Evolutionary conservation across 805 yeast species (phyloP).

Genomic region (Schwanniomyces polymorphus): DNA sequence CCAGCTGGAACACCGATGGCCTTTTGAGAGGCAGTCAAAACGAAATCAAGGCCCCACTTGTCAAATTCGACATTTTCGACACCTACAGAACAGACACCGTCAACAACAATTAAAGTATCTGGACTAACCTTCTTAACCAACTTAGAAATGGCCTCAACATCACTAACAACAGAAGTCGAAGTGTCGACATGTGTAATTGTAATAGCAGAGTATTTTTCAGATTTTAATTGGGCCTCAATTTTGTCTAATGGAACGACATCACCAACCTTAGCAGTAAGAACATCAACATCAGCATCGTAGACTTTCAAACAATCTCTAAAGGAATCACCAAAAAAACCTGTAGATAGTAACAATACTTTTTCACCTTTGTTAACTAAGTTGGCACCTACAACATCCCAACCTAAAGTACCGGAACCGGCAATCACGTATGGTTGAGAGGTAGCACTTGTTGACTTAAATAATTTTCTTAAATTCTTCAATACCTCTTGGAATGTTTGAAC

Average conservation of each 20-base stretch:
- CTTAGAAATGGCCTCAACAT: conserved; percentile 61
- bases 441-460: conserved; percentile 69
- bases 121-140: conserved; percentile 70
- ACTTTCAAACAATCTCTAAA: conserved; percentile 73
- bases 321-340: conserved; percentile 87
- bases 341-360: conserved; percentile 75
- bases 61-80: conserved; percentile 86
- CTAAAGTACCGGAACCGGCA: conserved; percentile 91
- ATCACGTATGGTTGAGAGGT: conserved; percentile 75
- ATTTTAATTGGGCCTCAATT: conserved; percentile 55
- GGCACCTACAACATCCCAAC: conserved; percentile 89
- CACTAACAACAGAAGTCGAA: conserved; percentile 87
- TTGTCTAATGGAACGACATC: conserved; percentile 57
- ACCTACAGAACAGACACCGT: conserved; percentile 93
- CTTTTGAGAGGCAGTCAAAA: conserved; percentile 90
- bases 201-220: conserved; percentile 59
- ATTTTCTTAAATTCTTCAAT: conserved; percentile 63
- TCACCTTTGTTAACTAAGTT: conserved; percentile 69
- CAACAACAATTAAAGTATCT: conserved; percentile 80
- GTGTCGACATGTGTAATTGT: conserved; percentile 96
- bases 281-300: conserved; percentile 77
- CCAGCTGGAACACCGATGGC: conserved; percentile 96
- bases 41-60: conserved; percentile 87
- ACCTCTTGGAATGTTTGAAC: conserved; percentile 69
- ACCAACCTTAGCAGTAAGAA: conserved; percentile 72